Evolutionary conservation across 345 rosid species (phyloP).

Genomic region (Dimocarpus longan): DNA sequence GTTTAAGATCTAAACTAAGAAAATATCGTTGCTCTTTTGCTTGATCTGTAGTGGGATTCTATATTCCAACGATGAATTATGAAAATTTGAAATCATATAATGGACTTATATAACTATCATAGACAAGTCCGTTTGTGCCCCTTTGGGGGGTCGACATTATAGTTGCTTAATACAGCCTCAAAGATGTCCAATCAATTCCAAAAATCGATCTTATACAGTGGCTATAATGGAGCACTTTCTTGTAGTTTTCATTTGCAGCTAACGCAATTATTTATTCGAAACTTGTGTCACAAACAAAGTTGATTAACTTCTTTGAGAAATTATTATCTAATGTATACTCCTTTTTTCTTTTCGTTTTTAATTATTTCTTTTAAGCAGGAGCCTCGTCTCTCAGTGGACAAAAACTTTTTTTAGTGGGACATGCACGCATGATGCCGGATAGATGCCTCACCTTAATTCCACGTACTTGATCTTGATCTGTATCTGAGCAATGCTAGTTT

Average conservation of each 20-base stretch:
- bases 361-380: background rate
- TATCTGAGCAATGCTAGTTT: too few relatives aligned
- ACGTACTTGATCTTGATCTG: background rate
- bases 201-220: background rate
- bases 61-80: too few relatives aligned
- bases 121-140: too few relatives aligned
- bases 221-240: background rate
- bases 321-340: background rate
- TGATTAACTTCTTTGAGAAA: background rate
- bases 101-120: too few relatives aligned
- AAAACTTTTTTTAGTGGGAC: background rate
- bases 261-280: background rate
- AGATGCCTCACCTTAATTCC: slow-evolving; percentile 20
- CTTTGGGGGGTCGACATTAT: too few relatives aligned
- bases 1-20: too few relatives aligned
- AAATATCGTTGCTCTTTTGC: too few relatives aligned
- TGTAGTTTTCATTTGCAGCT: background rate
- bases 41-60: too few relatives aligned
- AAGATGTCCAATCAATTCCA: background rate
- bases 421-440: background rate
- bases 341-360: background rate
- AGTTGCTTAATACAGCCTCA: too few relatives aligned
- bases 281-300: slow-evolving; percentile 14
- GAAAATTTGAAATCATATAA: too few relatives aligned
- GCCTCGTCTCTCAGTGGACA: background rate